A percentile compares a stretch with the other conserved stretches of the same genome.
phyloP scores from a whole-genome alignment of 2,329 filamentous ascomycete genomes.

The Dactylellina cionopaga region DNA sequence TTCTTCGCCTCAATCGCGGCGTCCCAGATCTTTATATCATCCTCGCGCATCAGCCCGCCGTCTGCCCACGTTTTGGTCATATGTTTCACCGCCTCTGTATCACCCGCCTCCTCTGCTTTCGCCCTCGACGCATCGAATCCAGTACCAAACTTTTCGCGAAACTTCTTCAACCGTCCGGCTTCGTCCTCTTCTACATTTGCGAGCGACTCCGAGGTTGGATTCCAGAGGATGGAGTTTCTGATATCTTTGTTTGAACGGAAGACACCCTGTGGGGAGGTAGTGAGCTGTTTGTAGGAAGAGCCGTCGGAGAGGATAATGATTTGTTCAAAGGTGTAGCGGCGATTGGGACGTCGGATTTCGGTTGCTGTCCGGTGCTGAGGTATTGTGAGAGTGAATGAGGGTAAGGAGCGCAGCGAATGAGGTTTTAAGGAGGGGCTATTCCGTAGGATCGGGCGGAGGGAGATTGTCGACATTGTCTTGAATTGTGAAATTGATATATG shows the following conservation, averaged over 20 bases:
- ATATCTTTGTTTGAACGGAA: conserved; percentile 78
- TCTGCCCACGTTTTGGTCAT: conserved; percentile 25
- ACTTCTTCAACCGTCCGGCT: conserved; percentile 86
- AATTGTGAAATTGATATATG: neutral
- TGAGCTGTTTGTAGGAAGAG: conserved; percentile 81
- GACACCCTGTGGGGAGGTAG: conserved; percentile 74
- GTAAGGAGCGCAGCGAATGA: neutral
- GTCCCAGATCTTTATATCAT: conserved; percentile 31
- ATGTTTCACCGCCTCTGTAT: conserved; percentile 9
- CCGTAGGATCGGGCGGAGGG: conserved; percentile 53
- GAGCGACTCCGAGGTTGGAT: conserved; percentile 81
- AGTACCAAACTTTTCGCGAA: conserved; percentile 83
- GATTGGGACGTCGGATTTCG: conserved; percentile 84
- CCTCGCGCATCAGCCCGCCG: conserved; percentile 34
- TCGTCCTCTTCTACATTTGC: conserved; percentile 93
- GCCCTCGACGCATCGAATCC: conserved; percentile 74
- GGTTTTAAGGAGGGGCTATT: conserved; percentile 19
- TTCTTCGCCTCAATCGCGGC: conserved; percentile 28
- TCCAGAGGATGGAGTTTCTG: conserved; percentile 89
- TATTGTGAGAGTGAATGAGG: conserved; percentile 66
- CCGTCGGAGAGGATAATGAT: conserved; percentile 92
- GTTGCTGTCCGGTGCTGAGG: conserved; percentile 74
- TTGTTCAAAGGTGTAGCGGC: conserved; percentile 97
- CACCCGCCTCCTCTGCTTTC: conserved; percentile 31
- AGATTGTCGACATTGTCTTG: conserved; percentile 51